Base-by-base conservation (phyloP, 495 filamentous ascomycete genomes). In the Lophium mytilinum region DNA sequence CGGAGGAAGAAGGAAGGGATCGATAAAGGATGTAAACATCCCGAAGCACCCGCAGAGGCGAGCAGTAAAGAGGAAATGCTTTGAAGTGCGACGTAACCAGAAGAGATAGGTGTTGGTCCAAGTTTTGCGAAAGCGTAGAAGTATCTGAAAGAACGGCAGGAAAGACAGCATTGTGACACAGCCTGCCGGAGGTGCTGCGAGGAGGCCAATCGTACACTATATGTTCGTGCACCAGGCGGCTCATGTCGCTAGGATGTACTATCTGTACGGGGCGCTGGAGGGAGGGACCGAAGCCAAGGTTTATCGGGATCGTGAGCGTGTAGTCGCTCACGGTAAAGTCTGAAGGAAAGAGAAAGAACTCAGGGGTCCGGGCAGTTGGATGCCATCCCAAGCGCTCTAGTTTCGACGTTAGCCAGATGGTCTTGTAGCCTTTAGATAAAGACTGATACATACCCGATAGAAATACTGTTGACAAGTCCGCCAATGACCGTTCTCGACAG, bases 201-300 rank as follows among this genome's bases (percentile, higher is more conserved):
- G 63, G 65, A 11, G 62, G 65, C 63, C 62, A 68, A 1, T 56
- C 15, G 54, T 68, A 68, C 12, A 65, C 48, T 24, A 65, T 19
- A 51, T 68, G 65, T 3, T 60, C n/a, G 40, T 68, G 65, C 30
- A 37, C 45, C 5, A 65, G 51, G 6, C 53, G 12, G 15, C 18
- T 47, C n/a, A 15, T 6, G 19, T 55, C 47, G 11, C 57, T 14
- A 7, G 60, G 24, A 9, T 52, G 15, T 10, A 65, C 12, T 2
- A 52, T 36, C 39, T 53, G 53, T 1, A 65, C 59, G 10, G 42
- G 40, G n/a, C 56, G 46, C 15, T 51, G 18, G 6, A 68, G 42
- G 15, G 21, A 33, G 4, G 60, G 53, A 14, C 65, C 65, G 42
- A 68, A 68, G 18, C 65, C 65, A 24, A 68, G 37, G 10, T 37